Evolutionary conservation across 768 basidiomycete species (phyloP).

Genomic region (Termitomyces sp.): DNA sequence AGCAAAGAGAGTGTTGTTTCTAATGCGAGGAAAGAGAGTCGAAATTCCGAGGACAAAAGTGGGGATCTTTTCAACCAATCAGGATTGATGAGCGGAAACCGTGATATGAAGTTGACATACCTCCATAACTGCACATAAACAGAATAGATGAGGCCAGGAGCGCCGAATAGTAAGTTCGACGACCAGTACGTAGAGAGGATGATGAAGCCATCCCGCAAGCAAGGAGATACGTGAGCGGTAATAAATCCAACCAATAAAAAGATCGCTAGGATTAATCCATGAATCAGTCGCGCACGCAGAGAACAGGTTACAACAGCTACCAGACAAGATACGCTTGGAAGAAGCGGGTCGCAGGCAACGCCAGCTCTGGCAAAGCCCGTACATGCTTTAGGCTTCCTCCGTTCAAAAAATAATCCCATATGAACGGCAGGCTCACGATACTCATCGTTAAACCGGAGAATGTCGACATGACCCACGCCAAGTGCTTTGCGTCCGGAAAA

Average conservation of each 20-base stretch:
- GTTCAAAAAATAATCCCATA: slow-evolving; percentile 1
- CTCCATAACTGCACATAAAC: slow-evolving; percentile 44
- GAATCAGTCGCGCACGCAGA: not conserved
- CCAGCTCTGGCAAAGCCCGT: not conserved
- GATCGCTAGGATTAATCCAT: slow-evolving; percentile 27
- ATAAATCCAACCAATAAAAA: slow-evolving; percentile 37
- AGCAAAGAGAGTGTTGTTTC: slow-evolving; percentile 48
- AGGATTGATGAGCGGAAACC: slow-evolving; percentile 16
- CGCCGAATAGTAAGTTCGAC: slow-evolving; percentile 20
- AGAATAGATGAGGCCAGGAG: slow-evolving; percentile 33
- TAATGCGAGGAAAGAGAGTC: slow-evolving; percentile 36
- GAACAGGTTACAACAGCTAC: not conserved
- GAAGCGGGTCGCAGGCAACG: not conserved
- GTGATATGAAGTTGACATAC: slow-evolving; percentile 12
- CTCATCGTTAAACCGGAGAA: slow-evolving; percentile 3
- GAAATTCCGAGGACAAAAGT: slow-evolving; percentile 48
- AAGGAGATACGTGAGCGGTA: slow-evolving; percentile 34
- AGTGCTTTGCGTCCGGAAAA: not conserved
- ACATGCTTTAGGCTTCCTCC: slow-evolving; percentile 5
- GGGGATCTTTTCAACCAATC: slow-evolving; percentile 36
- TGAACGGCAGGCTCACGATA: slow-evolving; percentile 2
- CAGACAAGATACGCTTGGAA: slow-evolving; percentile 7
- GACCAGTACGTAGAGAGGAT: slow-evolving; percentile 9
- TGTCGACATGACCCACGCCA: slow-evolving; percentile 18
- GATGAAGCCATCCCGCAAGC: slow-evolving; percentile 13